Evolutionary conservation across 2,329 filamentous ascomycete species (phyloP).

Genomic region (Akanthomyces dipterigenus): DNA sequence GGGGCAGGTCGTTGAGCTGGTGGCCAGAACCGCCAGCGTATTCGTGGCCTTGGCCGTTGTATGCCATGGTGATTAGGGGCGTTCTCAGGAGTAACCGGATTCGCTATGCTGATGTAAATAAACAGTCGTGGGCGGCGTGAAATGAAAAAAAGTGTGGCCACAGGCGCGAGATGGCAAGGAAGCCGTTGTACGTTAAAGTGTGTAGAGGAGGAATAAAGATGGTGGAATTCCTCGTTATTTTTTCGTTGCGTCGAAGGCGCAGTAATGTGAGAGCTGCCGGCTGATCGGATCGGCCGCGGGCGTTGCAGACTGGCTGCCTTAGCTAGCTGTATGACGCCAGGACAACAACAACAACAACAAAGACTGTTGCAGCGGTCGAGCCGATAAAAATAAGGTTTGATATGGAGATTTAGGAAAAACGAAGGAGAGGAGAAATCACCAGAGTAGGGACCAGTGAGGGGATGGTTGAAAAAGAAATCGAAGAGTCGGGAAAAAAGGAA

Average conservation of each 20-base stretch:
- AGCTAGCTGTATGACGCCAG: background rate
- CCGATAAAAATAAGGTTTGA: background rate
- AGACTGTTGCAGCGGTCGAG: background rate
- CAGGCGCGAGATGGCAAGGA: background rate
- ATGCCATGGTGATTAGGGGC: conserved; percentile 41
- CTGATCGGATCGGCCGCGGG: background rate
- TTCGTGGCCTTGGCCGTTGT: conserved; percentile 54
- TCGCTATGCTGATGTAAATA: conserved; percentile 1
- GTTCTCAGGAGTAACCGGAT: conserved; percentile 2
- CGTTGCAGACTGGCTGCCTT: background rate
- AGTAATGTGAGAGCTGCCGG: background rate
- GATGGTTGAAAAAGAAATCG: background rate
- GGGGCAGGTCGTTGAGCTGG: conserved; percentile 59
- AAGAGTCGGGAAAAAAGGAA: conserved; percentile 4
- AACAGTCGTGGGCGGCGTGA: background rate
- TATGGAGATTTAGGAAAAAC: background rate
- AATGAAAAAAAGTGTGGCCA: background rate
- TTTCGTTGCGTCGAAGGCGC: background rate
- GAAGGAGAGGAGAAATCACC: conserved; percentile 12
- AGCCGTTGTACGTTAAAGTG: background rate
- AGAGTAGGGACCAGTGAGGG: background rate
- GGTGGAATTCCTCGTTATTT: background rate
- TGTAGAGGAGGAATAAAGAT: background rate
- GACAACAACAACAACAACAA: conserved; percentile 3
- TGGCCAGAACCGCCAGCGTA: conserved; percentile 49